phyloP scores from a whole-genome alignment of 306 rosid species.

The Calophaca sinica region DNA sequence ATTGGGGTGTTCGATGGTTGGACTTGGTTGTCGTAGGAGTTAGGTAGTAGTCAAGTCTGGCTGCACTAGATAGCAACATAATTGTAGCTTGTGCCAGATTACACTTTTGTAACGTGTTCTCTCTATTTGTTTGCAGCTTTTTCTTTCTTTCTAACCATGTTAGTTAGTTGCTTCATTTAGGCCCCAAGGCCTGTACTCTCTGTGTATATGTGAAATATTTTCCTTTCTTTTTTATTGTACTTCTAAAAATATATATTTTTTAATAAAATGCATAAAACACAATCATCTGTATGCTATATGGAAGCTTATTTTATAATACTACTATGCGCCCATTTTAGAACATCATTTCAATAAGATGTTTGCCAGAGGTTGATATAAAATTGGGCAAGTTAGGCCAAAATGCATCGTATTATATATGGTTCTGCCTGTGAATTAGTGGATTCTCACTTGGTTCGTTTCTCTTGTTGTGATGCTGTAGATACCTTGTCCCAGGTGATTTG shows the following conservation, averaged over 20 bases:
- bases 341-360: not conserved
- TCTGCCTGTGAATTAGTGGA: constrained; percentile 4
- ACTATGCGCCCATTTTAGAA: not conserved
- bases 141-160: too few species aligned
- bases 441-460: constrained; percentile 7
- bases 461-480: constrained; percentile 52
- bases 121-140: too few species aligned
- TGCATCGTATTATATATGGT: not conserved
- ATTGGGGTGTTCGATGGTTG: not conserved
- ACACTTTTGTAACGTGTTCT: too few species aligned
- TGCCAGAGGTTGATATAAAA: constrained; percentile 8
- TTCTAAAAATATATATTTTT: too few species aligned
- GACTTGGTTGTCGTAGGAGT: not conserved
- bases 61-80: not conserved
- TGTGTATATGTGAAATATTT: too few species aligned
- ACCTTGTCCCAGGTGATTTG: constrained; percentile 79
- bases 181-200: too few species aligned
- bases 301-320: not conserved
- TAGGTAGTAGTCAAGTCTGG: not conserved
- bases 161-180: too few species aligned
- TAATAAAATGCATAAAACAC: too few species aligned
- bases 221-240: too few species aligned
- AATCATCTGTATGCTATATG: too few species aligned
- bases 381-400: constrained; percentile 9
- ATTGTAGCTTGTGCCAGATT: not conserved